Conservation (phyloP, 257 asterid genomes). For the Gynochthodes officinalis region DNA sequence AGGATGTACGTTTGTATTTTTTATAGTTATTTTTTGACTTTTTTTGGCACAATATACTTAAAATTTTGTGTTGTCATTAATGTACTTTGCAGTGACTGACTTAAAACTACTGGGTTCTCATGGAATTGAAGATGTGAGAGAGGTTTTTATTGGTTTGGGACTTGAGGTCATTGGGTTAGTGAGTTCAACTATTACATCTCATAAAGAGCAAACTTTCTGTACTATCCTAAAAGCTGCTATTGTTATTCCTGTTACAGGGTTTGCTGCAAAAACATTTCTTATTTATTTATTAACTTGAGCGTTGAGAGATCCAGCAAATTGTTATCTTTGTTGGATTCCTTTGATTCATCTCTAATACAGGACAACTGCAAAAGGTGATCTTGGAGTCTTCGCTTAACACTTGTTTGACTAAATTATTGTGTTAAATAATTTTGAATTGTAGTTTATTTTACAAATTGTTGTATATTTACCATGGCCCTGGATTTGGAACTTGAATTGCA, state of each 20-base stretch:
- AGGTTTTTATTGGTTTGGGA: conserved; percentile 44
- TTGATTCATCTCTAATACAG: conserved; percentile 26
- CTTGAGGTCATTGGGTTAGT: conserved; percentile 43
- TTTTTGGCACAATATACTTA: conserved; percentile 6
- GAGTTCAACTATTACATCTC: conserved; percentile 12
- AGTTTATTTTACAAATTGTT: conserved; percentile 1
- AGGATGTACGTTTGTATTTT: conserved; percentile 20
- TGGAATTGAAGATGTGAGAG: conserved; percentile 28
- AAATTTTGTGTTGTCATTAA: neutral
- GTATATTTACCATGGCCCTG: conserved; percentile 14
- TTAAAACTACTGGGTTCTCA: conserved; percentile 37
- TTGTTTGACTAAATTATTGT: conserved; percentile 8
- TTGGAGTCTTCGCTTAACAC: conserved; percentile 2
- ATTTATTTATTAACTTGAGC: conserved; percentile 40
- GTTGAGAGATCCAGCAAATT: conserved; percentile 32
- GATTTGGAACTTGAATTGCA: conserved; percentile 27
- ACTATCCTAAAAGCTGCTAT: conserved; percentile 20
- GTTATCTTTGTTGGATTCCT: conserved; percentile 29
- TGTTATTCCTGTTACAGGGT: conserved; percentile 26
- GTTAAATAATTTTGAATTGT: conserved; percentile 8
- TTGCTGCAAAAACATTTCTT: conserved; percentile 33
- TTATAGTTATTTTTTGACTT: conserved; percentile 4
- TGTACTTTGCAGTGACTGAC: conserved; percentile 31
- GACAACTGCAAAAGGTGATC: conserved; percentile 41
- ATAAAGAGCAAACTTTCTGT: conserved; percentile 1